Percentiles rank a stretch among this genome's conserved stretches.
phyloP scores from a whole-genome alignment of 768 basidiomycete genomes.

The Favolaschia claudopus region DNA sequence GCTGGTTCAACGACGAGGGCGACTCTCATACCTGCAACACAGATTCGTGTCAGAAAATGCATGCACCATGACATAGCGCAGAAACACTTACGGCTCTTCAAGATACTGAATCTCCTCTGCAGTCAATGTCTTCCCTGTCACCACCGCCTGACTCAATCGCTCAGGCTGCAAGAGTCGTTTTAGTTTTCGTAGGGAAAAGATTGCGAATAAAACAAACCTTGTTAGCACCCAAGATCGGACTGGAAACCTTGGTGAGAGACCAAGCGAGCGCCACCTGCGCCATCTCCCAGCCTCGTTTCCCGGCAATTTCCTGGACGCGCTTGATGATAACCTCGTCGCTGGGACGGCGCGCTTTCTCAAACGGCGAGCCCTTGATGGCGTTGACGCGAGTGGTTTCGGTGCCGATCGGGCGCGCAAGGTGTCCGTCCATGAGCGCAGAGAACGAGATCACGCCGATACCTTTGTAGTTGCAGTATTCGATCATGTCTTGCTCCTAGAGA shows the following conservation, averaged over 20 bases:
- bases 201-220: not conserved
- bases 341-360: constrained; percentile 25
- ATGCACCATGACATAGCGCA: no score
- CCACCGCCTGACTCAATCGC: constrained; percentile 26
- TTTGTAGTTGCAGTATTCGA: constrained; percentile 51
- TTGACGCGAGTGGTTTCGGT: constrained; percentile 24
- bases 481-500: constrained; percentile 52
- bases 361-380: constrained; percentile 24
- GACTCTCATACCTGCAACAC: no score
- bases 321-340: constrained; percentile 41
- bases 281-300: constrained; percentile 49
- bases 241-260: not conserved
- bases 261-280: constrained; percentile 51
- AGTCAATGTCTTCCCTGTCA: constrained; percentile 37
- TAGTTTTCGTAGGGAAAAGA: no score
- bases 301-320: constrained; percentile 50
- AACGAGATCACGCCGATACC: constrained; percentile 63
- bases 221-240: not conserved
- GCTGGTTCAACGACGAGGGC: no score
- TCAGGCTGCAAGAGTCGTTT: constrained; percentile 38
- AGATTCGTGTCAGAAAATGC: no score
- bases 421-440: constrained; percentile 49
- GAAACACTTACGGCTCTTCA: constrained; percentile 43
- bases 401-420: constrained; percentile 47
- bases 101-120: constrained; percentile 51